A percentile compares a stretch with the other conserved stretches of the same genome.
Evolutionary conservation across 2,329 filamentous ascomycete species (phyloP).

Genomic region (Tolypocladium pustulatum): DNA sequence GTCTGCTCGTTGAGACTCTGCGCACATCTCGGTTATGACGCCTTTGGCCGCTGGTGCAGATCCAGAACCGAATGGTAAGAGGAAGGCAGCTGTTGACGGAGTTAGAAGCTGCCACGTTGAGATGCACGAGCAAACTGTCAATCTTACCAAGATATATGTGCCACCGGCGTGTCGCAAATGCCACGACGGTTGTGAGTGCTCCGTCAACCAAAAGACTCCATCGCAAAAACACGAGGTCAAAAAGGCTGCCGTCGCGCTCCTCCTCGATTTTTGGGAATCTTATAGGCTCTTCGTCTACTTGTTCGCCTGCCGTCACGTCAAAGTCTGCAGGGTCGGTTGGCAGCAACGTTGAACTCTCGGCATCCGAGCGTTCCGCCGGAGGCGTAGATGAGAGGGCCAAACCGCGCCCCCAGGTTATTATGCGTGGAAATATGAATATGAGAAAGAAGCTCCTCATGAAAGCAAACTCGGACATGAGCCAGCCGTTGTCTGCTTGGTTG

Average conservation of each 20-base stretch:
- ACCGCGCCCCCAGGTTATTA: slow-evolving; percentile 35
- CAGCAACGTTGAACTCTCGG: slow-evolving; percentile 8
- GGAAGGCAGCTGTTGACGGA: slow-evolving; percentile 37
- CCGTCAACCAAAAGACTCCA: slow-evolving; percentile 58
- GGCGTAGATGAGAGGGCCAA: slow-evolving; percentile 3
- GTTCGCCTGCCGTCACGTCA: slow-evolving; percentile 27
- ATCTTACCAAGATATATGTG: slow-evolving; percentile 52
- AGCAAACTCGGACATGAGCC: slow-evolving; percentile 45
- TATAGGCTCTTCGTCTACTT: slow-evolving; percentile 34
- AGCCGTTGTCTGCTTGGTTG: slow-evolving; percentile 43
- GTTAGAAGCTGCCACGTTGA: not conserved
- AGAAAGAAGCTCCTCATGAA: slow-evolving; percentile 44
- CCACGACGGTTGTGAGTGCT: slow-evolving; percentile 49
- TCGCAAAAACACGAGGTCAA: slow-evolving; percentile 57
- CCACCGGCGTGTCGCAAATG: slow-evolving; percentile 52
- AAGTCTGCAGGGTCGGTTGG: slow-evolving; percentile 29
- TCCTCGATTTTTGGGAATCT: slow-evolving; percentile 15
- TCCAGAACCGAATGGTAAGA: slow-evolving; percentile 59
- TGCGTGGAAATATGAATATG: slow-evolving; percentile 40
- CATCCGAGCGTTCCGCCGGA: slow-evolving; percentile 1
- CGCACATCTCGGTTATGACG: slow-evolving; percentile 62
- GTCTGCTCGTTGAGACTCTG: slow-evolving; percentile 49
- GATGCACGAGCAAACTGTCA: not conserved
- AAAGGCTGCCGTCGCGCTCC: slow-evolving; percentile 39
- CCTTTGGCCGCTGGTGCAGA: slow-evolving; percentile 61